Conservation (phyloP, 352 stramenopile genomes). For the Pilasporangium apinafurcum region DNA sequence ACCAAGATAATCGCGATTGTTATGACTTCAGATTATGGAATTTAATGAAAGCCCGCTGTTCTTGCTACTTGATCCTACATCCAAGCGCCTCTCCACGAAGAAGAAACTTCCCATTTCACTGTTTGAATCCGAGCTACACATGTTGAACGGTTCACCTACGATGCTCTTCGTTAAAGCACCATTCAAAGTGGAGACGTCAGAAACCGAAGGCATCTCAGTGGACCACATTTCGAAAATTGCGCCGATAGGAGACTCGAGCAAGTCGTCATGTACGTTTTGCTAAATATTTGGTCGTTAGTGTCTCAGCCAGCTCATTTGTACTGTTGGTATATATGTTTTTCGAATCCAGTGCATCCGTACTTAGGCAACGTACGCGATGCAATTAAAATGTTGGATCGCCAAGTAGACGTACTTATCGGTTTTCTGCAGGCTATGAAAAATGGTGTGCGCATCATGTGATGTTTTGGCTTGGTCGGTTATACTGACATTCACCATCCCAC, state of each 20-base stretch:
- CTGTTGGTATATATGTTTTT: slow-evolving; percentile 7
- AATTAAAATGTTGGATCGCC: slow-evolving; percentile 81
- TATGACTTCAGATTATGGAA: slow-evolving; percentile 62
- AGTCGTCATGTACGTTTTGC: slow-evolving; percentile 55
- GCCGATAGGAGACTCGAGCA: slow-evolving; percentile 54
- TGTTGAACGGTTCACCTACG: slow-evolving; percentile 78
- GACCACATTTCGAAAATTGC: slow-evolving; percentile 88
- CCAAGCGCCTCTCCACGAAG: slow-evolving; percentile 60
- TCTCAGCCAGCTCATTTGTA: not conserved
- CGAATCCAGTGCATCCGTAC: slow-evolving; percentile 66
- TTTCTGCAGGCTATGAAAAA: slow-evolving; percentile 76
- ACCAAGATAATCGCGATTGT: slow-evolving; percentile 2
- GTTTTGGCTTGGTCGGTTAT: not conserved
- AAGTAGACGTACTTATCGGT: slow-evolving; percentile 66
- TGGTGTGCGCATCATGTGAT: slow-evolving; percentile 12
- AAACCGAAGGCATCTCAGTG: slow-evolving; percentile 83
- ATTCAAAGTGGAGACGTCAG: slow-evolving; percentile 85
- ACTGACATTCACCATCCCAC: not conserved
- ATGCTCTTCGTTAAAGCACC: slow-evolving; percentile 87
- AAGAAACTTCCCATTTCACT: slow-evolving; percentile 86
- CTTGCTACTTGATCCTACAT: slow-evolving; percentile 62
- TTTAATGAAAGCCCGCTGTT: slow-evolving; percentile 85
- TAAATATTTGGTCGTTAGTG: not conserved
- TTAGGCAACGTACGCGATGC: slow-evolving; percentile 75
- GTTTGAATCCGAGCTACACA: slow-evolving; percentile 83